Evolutionary conservation across 176 grass and related monocot species (phyloP).

Genomic region (Phoenix dactylifera): DNA sequence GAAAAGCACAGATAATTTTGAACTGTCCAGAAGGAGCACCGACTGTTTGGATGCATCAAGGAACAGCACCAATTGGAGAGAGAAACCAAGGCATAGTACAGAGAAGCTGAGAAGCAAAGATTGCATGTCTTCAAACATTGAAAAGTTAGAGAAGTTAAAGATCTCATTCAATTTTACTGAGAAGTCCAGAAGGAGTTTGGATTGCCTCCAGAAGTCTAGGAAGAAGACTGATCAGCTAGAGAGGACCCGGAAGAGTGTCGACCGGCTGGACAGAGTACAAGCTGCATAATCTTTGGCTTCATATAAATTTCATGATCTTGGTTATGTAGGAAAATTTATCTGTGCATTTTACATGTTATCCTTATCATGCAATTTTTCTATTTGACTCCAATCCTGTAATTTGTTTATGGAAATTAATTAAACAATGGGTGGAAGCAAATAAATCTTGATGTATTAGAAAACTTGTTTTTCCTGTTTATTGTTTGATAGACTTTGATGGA

Average conservation of each 20-base stretch:
- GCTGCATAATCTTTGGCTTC: conserved; percentile 28
- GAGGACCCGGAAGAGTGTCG: conserved; percentile 58
- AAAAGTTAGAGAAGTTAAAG: conserved; percentile 63
- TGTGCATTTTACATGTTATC: conserved; percentile 22
- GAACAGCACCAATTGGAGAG: conserved; percentile 46
- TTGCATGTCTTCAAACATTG: conserved; percentile 55
- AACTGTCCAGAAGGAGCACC: neutral
- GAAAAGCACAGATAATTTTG: neutral
- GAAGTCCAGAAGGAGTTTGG: conserved; percentile 74
- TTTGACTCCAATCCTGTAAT: conserved; percentile 14
- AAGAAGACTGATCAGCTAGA: conserved; percentile 65
- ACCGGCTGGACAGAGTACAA: conserved; percentile 80
- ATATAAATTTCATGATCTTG: conserved; percentile 30
- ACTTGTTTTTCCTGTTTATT: too few relatives aligned
- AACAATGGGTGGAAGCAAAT: too few relatives aligned
- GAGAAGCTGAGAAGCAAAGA: conserved; percentile 45
- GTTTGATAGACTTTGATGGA: too few relatives aligned
- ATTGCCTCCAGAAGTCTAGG: conserved; percentile 45
- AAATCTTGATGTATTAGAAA: too few relatives aligned
- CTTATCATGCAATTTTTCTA: too few relatives aligned
- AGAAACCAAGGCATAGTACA: conserved; percentile 41
- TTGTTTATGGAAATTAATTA: conserved; percentile 16
- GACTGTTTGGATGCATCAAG: conserved; percentile 35
- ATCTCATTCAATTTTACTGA: conserved; percentile 55
- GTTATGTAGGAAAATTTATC: conserved; percentile 26